Base-by-base conservation (phyloP, 1,139 yeast genomes). In the Pneumocystis carinii region DNA sequence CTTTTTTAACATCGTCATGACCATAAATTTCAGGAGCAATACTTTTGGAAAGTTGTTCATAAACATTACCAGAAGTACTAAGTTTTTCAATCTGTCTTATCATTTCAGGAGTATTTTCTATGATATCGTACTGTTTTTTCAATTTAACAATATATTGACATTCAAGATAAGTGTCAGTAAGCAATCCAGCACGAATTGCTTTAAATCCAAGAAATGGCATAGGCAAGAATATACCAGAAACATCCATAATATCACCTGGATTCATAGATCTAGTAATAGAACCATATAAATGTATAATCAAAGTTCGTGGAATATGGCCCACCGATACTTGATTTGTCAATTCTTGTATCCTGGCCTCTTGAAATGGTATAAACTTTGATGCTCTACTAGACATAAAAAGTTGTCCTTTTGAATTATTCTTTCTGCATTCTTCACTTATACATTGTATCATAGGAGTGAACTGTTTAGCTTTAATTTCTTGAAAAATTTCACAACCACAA, bases 1-100 rank as follows among this genome's bases (percentile, higher is more conserved):
- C 90, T 75, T 92, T 94, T 74, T 94, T 94, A 66, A 94, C 90
- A 74, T 94, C 98, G 61, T 83, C 78, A 72, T 92, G 96, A 55
- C 98, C 98, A 70, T 80, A 94, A 72, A 94, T 94, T 77, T 94
- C 98, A 0, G 99, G 99, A 0, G 99, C 98, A 74, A 94, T 92
- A 0, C 96, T 88, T 70, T 80, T 79, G 24, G 98, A 90, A 66
- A 94, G 78, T 67, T 86, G 81, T 63, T 86, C 85, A 75, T 92
- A 94, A 48, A 86, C 82, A 66, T 85, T 84, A 37, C 94, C 94
- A 60, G 81, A 78, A 0, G 74, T 69, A 59, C 81, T 76, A 62
- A 90, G 76, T 29, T 75, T 76, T 60, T 78, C 76, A 64, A 92
- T 83, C 67, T 81, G 80, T 2, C 74, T 76, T 67, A 82, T 82